Conservation (phyloP, 2,329 filamentous ascomycete genomes). For the Ceratocystis smalleyi region DNA sequence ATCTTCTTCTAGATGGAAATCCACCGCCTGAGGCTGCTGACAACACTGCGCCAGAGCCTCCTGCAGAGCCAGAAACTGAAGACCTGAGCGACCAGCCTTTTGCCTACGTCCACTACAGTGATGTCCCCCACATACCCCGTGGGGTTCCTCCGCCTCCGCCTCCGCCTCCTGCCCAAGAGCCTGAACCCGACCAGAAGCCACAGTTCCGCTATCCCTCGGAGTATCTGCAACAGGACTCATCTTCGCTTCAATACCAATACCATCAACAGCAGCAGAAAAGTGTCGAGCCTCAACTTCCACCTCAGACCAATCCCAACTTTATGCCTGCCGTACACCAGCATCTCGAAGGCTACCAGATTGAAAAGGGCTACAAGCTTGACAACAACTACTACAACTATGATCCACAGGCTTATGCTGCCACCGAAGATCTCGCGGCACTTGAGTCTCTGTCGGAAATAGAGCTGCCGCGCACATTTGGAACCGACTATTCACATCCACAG, state of each 20-base stretch:
- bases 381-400: neutral
- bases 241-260: neutral
- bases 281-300: neutral
- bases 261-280: neutral
- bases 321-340: neutral
- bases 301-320: neutral
- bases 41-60: neutral
- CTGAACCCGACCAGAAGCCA: neutral
- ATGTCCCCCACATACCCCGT: neutral
- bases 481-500: neutral
- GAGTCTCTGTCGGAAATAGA: conserved; percentile 2
- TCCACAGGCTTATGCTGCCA: neutral
- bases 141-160: neutral
- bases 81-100: neutral
- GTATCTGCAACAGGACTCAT: neutral
- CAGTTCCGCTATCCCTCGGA: neutral
- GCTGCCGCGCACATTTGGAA: neutral
- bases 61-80: neutral
- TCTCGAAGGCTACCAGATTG: neutral
- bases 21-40: neutral
- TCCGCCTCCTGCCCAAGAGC: neutral
- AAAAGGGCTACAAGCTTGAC: conserved; percentile 1
- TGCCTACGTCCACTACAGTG: neutral
- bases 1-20: neutral
- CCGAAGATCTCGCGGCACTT: neutral